Conservation (phyloP, 345 rosid species). For the Syzygium aqueum region DNA sequence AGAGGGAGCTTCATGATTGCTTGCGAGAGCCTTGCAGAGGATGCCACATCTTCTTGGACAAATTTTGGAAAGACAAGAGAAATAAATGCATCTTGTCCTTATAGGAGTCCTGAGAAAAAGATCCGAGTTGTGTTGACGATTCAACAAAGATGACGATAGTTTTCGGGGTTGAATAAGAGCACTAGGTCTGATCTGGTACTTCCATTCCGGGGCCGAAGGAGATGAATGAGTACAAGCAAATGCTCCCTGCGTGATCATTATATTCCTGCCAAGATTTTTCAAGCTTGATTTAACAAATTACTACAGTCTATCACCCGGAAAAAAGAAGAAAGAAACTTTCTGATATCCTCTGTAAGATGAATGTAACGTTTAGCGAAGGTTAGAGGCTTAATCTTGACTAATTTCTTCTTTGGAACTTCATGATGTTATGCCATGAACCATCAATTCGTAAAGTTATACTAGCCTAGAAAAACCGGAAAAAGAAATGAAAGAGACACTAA, state of each 20-base stretch:
- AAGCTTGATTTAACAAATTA: not conserved
- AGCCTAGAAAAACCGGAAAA: too few species aligned
- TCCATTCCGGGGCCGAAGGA: not conserved
- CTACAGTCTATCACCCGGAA: not conserved
- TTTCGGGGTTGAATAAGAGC: not conserved
- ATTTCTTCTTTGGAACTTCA: not conserved
- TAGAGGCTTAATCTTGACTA: not conserved
- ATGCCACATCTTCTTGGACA: not conserved
- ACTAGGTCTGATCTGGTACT: not conserved
- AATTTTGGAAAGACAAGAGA: not conserved
- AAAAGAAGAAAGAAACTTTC: not conserved
- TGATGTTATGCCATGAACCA: not conserved
- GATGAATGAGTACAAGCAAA: not conserved
- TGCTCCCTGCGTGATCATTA: not conserved
- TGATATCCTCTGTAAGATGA: not conserved
- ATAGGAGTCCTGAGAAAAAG: not conserved
- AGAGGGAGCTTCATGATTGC: too few species aligned
- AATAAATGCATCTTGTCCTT: not conserved
- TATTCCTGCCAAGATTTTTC: too few species aligned
- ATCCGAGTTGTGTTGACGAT: not conserved
- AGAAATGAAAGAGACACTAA: not conserved
- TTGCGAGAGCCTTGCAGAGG: not conserved
- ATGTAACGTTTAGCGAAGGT: not conserved
- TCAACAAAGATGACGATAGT: not conserved
- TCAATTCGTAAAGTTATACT: not conserved